These are phyloP conservation scores for Backusella liffmaniae DNA, from an alignment of 192 early-diverging fungal species.

Conservation along the genomic window DNA sequence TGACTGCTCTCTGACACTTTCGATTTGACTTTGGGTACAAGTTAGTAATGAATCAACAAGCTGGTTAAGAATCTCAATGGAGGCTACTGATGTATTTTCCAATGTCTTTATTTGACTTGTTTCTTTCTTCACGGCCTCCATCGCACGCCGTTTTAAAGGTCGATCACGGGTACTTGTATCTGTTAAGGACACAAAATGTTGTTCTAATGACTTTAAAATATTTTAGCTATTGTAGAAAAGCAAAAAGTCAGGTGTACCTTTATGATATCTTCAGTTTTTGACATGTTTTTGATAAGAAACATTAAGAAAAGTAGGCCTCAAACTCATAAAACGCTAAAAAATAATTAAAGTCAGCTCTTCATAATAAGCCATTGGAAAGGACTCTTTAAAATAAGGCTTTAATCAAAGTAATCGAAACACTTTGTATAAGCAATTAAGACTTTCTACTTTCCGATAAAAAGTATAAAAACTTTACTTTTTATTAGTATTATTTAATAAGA, in stretches of 20 bases:
- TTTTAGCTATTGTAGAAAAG: background rate
- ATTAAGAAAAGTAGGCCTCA: background rate
- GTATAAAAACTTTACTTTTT: background rate
- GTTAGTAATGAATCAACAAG: conserved; percentile 10
- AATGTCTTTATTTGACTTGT: background rate
- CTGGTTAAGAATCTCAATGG: background rate
- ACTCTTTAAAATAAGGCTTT: background rate
- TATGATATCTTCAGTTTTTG: background rate
- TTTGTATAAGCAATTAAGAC: too few relatives aligned
- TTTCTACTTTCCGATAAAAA: background rate
- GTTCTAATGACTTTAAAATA: background rate
- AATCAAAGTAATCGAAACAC: too few relatives aligned
- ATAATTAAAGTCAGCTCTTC: background rate
- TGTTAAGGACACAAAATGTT: background rate
- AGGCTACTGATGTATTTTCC: background rate
- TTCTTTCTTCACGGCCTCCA: background rate
- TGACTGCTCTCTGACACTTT: conserved; percentile 14
- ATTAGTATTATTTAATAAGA: background rate
- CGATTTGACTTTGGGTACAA: conserved; percentile 8
- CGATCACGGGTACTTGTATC: conserved; percentile 12
- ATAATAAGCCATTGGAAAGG: background rate
- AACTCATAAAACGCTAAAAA: background rate
- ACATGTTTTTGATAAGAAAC: background rate
- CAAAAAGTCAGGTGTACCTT: background rate
- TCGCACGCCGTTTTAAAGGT: conserved; percentile 5